Percentiles rank a stretch among this genome's conserved stretches.
Conservation (phyloP, 345 rosid genomes). For the Moricandia arvensis region DNA sequence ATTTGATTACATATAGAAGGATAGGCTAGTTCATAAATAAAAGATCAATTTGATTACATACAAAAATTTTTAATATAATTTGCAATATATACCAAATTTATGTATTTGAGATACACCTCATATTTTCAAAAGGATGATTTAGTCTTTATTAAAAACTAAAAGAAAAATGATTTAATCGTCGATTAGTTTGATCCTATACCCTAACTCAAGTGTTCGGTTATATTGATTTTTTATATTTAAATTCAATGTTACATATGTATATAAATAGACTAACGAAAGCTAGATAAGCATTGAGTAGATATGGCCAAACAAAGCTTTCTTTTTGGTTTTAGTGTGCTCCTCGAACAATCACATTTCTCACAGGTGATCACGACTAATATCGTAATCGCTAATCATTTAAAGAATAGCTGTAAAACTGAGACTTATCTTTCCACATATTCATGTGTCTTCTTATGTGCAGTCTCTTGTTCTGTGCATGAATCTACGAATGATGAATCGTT, state of each 20-base stretch:
- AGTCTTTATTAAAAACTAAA: too few relatives aligned
- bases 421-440: conserved; percentile 20
- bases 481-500: conserved; percentile 4
- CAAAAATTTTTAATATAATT: neutral
- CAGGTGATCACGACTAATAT: conserved; percentile 26
- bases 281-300: neutral
- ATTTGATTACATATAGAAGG: too few relatives aligned
- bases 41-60: neutral
- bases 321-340: conserved; percentile 15
- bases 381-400: conserved; percentile 28
- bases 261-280: neutral
- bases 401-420: neutral
- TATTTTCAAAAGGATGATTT: too few relatives aligned
- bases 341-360: conserved; percentile 10
- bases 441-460: neutral
- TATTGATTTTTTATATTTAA: neutral
- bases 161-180: too few relatives aligned
- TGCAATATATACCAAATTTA: too few relatives aligned
- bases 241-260: neutral
- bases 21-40: neutral
- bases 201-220: too few relatives aligned
- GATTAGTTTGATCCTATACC: too few relatives aligned
- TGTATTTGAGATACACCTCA: neutral
- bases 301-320: neutral
- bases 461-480: too few relatives aligned